Base-by-base conservation (phyloP, 352 stramenopile species). In the Phytopythium chamaehyphon region DNA sequence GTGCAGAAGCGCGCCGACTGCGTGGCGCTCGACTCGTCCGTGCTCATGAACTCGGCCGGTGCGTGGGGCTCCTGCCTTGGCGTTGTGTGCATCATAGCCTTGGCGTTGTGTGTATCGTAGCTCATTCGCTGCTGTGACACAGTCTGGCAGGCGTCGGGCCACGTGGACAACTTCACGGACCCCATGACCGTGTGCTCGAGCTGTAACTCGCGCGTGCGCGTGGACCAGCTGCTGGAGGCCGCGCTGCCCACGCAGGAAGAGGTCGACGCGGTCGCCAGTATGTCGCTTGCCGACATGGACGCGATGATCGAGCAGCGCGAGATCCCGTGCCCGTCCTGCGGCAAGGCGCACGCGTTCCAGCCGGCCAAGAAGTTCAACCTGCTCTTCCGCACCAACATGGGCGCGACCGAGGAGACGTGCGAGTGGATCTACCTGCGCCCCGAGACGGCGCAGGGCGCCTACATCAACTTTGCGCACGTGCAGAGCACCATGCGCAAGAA, bases 381-480 rank as follows among this genome's bases (percentile, higher is more conserved):
- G 57, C 95, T 99, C 60, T 99, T 99, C 71, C 75, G 96, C 54
- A 99, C 95, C 8, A 90, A 87, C 63, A 95, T 99, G 55, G 96
- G 97, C 24, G 93, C 96, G 7, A 93, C 96, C 6, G 74, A 88
- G 38, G 76, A 92, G 60, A 90, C 82, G 19, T 84, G 76, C 51
- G 76, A 89, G 19, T 89, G 82, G 79, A 95, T 97, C 15, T 99
- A 98, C 66, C 65, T 99, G 39, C 83, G 97, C 14, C 96, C 97
- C 0, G 97, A 99, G 83, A 99, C 96, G 11, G 97, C 97, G 9
- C 97, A 99, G 56, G 96, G 96, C 18, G 97, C 97, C 46, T 99
- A 98, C 76, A 96, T 98, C 60, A 98, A 99, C 67, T 99, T 98
- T 66, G 92, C 95, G 53, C 97, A 98, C 59, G 91, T 98, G 23